Base-by-base conservation (phyloP, 257 asterid species). In the Solanum lycopersicoides region DNA sequence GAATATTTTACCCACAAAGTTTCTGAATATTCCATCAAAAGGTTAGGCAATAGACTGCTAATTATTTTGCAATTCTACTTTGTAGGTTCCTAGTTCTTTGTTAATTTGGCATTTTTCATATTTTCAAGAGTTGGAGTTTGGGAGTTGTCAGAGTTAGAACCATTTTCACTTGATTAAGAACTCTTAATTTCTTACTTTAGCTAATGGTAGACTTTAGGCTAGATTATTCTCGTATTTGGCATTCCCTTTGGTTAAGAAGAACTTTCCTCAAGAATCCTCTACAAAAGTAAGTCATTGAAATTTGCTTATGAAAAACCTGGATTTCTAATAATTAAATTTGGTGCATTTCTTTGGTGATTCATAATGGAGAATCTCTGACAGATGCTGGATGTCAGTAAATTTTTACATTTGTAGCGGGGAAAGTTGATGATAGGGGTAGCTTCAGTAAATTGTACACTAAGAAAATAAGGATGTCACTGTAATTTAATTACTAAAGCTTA, bases 1-100 rank as follows among this genome's bases (percentile, higher is more conserved):
- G 90, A 97, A 95, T 91, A 97, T 97, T 83, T 89, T 97, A 85
- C 98, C 99, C 14, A 94, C 92, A 73, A 95, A 92, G 86, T 95
- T 97, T 91, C 98, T 95, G 74, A 92, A 95, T 80, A 92, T 95
- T 89, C 98, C 99, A 11, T 88, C 98, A 18, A 89, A 93, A 93
- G 99, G 99, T 95, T 90, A 93, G 98, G 91, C 84, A 84, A 88
- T 83, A 76, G 82, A 83, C 37, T 85, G 72, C 23, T 82, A 37
- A 68, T n/a, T 74, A 60, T 28, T 74, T 21, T 75, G 73, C 30
- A 74, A 30, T 71, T 86, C 20, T 25, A 25, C 13, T 53, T 53
- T 83, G 44, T 30, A 35, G 44, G 59, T 71, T 39, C 39, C 39
- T 30, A 34, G 44, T 34, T 71, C 73, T 32, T 72, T 34, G 9